Evolutionary conservation across 225 moss, liverwort and hornwort genomes (phyloP).

Genomic region (Ulota crispa): DNA sequence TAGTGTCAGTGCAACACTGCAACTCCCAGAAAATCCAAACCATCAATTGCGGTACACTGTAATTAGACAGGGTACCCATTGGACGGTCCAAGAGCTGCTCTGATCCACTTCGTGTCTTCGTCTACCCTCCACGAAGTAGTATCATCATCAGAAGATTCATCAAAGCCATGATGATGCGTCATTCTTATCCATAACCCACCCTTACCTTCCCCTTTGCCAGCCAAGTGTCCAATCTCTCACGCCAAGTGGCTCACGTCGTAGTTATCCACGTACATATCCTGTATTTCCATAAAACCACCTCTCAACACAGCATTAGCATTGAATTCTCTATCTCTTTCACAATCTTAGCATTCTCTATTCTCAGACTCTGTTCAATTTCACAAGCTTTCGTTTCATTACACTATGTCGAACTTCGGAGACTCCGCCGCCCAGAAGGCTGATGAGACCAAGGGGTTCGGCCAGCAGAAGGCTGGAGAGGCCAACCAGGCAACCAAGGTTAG

Average conservation of each 20-base stretch:
- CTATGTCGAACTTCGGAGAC: constrained; percentile 38
- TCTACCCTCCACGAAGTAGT: no score
- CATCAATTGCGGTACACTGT: constrained; percentile 40
- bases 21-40: neutral
- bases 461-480: constrained; percentile 49
- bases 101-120: neutral
- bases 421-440: constrained; percentile 36
- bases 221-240: constrained; percentile 17
- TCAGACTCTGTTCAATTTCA: neutral
- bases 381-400: neutral
- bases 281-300: neutral
- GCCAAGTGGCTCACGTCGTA: constrained; percentile 17
- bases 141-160: no score
- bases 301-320: rapidly evolving
- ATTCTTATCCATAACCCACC: neutral
- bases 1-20: neutral
- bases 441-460: constrained; percentile 37
- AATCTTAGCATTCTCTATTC: neutral
- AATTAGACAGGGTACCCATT: neutral
- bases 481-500: constrained; percentile 32
- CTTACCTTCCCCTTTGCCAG: neutral
- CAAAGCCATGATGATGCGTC: neutral
- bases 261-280: constrained; percentile 4
- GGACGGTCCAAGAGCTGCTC: neutral
- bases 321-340: rapidly evolving